Conservation (phyloP, 2,329 filamentous ascomycete species). For the Lasiodiplodia sp. region DNA sequence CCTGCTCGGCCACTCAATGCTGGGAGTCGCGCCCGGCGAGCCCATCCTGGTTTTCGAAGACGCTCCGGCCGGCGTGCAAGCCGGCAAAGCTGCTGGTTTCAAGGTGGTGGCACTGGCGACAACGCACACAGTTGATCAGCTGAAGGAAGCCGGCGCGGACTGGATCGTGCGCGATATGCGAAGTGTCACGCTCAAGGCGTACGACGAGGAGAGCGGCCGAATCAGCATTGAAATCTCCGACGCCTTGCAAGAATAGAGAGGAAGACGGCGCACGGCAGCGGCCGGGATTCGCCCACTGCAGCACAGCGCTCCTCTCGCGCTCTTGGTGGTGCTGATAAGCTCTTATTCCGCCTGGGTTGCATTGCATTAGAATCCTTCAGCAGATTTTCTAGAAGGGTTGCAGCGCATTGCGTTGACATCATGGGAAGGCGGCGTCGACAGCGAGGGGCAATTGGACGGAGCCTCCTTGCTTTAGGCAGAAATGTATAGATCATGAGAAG, state of each 20-base stretch:
- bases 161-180: conserved; percentile 84
- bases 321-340: conserved; percentile 11
- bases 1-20: conserved; percentile 50
- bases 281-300: conserved; percentile 3
- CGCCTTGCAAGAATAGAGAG: conserved; percentile 53
- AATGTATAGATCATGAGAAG: conserved; percentile 20
- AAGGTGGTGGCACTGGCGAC: conserved; percentile 85
- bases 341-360: conserved; percentile 38
- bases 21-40: conserved; percentile 48
- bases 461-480: conserved; percentile 27
- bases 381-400: conserved; percentile 43
- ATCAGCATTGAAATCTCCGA: conserved; percentile 74
- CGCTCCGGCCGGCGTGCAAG: conserved; percentile 81
- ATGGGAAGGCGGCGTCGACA: conserved; percentile 15
- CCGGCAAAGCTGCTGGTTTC: conserved; percentile 87
- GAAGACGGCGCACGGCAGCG: conserved; percentile 16
- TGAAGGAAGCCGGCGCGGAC: conserved; percentile 79
- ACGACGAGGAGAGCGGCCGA: conserved; percentile 61
- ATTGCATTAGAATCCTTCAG: conserved; percentile 39
- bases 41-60: conserved; percentile 83
- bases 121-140: conserved; percentile 77
- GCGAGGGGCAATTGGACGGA: conserved; percentile 24
- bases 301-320: conserved; percentile 13
- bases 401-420: conserved; percentile 38
- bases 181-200: conserved; percentile 70